Evolutionary conservation across 2,329 filamentous ascomycete genomes (phyloP).

Genomic region (Aulographum hederae): DNA sequence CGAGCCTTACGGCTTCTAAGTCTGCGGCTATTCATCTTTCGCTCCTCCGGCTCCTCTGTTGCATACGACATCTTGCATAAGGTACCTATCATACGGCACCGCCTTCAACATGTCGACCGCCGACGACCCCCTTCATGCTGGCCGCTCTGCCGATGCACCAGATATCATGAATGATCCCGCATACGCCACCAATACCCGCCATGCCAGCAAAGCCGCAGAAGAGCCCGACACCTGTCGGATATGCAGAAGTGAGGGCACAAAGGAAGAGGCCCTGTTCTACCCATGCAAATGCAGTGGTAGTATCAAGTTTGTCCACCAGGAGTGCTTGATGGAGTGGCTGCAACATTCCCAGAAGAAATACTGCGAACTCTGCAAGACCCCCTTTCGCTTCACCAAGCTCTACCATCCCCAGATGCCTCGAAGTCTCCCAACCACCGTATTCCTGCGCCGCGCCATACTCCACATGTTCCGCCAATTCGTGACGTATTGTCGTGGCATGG

Average conservation of each 20-base stretch:
- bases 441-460: constrained; percentile 57
- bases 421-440: constrained; percentile 61
- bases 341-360: constrained; percentile 98
- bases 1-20: too few species aligned
- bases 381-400: constrained; percentile 94
- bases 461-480: constrained; percentile 55
- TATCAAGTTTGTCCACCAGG: constrained; percentile 96
- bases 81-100: too few species aligned
- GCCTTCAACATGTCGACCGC: too few species aligned
- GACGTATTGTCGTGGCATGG: constrained; percentile 57
- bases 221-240: constrained; percentile 86
- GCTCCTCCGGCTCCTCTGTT: too few species aligned
- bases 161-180: too few species aligned
- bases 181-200: too few species aligned
- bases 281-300: constrained; percentile 98
- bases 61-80: too few species aligned
- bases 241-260: constrained; percentile 73
- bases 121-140: too few species aligned
- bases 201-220: constrained; percentile 13
- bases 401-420: constrained; percentile 90
- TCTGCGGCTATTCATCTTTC: too few species aligned
- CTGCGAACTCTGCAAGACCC: constrained; percentile 97
- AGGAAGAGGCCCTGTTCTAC: constrained; percentile 78
- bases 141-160: too few species aligned
- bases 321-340: constrained; percentile 97